Percentiles rank a stretch among this genome's conserved stretches.
Evolutionary conservation across 805 yeast species (phyloP).

Genomic region (Candida ulmi): DNA sequence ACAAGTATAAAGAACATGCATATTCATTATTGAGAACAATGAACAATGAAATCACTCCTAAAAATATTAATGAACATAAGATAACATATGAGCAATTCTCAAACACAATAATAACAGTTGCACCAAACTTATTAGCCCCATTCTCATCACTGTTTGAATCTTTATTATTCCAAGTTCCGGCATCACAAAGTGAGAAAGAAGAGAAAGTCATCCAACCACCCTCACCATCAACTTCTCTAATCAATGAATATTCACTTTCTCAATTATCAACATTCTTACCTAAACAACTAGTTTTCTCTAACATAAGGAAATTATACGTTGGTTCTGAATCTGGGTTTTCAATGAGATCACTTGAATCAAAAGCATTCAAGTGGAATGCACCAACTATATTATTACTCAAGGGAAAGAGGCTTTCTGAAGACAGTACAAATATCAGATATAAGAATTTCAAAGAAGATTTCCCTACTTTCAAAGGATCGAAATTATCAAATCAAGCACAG

Average conservation of each 20-base stretch:
- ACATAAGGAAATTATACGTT: slow-evolving; percentile 55
- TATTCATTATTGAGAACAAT: slow-evolving; percentile 43
- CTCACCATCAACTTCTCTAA: slow-evolving; percentile 28
- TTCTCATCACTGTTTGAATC: slow-evolving; percentile 38
- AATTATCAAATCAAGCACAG: slow-evolving; percentile 21
- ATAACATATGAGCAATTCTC: slow-evolving; percentile 31
- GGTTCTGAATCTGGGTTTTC: slow-evolving; percentile 84
- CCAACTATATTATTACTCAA: slow-evolving; percentile 69
- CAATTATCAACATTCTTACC: slow-evolving; percentile 37
- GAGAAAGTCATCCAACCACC: slow-evolving; percentile 1
- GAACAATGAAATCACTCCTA: slow-evolving; percentile 29
- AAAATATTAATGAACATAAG: slow-evolving; percentile 13
- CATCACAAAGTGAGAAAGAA: slow-evolving; percentile 2
- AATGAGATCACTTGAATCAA: slow-evolving; percentile 78
- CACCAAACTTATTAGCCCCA: slow-evolving; percentile 41
- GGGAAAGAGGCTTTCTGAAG: slow-evolving; percentile 38
- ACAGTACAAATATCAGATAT: slow-evolving; percentile 38
- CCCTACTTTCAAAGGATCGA: slow-evolving; percentile 32
- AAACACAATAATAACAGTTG: slow-evolving; percentile 24
- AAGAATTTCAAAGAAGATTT: slow-evolving; percentile 44
- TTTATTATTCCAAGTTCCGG: slow-evolving; percentile 27
- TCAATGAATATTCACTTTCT: slow-evolving; percentile 33
- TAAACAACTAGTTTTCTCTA: slow-evolving; percentile 36
- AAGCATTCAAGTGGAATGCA: slow-evolving; percentile 84
- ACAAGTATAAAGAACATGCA: slow-evolving; percentile 38